Evolutionary conservation across 2,329 filamentous ascomycete species (phyloP), one percentile per base, ranked within the genome.

Genomic region (Paraphoma sp.): DNA sequence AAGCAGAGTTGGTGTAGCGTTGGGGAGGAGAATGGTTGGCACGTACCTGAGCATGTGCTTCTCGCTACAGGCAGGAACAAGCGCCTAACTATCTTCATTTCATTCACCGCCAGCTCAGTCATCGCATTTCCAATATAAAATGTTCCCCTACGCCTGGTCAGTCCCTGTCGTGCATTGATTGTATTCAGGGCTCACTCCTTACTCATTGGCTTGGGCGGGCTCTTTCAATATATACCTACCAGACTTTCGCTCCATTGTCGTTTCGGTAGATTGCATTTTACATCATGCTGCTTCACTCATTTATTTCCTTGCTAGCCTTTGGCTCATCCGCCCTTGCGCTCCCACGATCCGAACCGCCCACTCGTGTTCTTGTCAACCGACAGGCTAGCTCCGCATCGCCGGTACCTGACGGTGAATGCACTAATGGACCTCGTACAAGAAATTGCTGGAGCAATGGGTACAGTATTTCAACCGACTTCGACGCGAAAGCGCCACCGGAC

Each of bases 381-480:
- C 72, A 74, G 57, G 57, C 57, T 33, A 43, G 62, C 18, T 57
- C 62, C 5, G 52, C 56, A 40, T 56, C 61, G 12, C 47, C 45
- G 17, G 60, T 60, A 29, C 60, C 62, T 36, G 73, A 75, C 47
- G 63, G 70, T n/a, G 63, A 59, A 23, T 81, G 80, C 62, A 79
- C 72, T 10, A 77, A 80, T 57, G 71, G 72, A 7, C 73, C 79
- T 30, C 63, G 60, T 11, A 77, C 76, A 5, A 69, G 80, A 59
- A 66, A 65, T 12, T 82, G 79, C 61, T 82, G 79, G 79, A 71
- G 65, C 31, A 66, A 67, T 52, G 79, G 79, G 43, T 80, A 74
- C 70, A 78, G 74, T 55, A 78, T 81, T 42, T 68, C 76, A 31
- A 81, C 79, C 8, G 80, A 81, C 53, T 80, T 80, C 53, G 79